A percentile compares a stretch with the other conserved stretches of the same genome.
Evolutionary conservation across 495 filamentous ascomycete species (phyloP).

Genomic region (Penicillium lagena): DNA sequence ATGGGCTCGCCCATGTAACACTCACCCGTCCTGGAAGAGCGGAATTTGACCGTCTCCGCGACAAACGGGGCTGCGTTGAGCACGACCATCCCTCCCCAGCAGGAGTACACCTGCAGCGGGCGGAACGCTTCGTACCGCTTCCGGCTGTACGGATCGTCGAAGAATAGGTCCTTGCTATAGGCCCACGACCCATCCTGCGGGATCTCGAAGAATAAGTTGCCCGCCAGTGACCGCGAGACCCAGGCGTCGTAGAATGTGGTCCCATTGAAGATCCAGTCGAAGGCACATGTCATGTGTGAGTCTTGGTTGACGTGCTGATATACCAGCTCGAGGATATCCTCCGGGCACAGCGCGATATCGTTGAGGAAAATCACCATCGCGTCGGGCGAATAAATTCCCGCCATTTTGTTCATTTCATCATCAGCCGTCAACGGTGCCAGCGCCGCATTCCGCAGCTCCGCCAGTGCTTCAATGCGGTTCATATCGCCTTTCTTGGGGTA

Average conservation of each 20-base stretch:
- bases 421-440: slow-evolving; percentile 26
- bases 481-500: slow-evolving; percentile 19
- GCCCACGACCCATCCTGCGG: slow-evolving; percentile 36
- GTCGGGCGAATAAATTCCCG: slow-evolving; percentile 12
- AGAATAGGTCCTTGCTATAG: slow-evolving; percentile 39
- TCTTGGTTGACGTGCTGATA: slow-evolving; percentile 34
- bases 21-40: slow-evolving; percentile 24
- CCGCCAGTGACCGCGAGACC: slow-evolving; percentile 40
- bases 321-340: slow-evolving; percentile 47
- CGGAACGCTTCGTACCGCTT: slow-evolving; percentile 14
- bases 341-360: slow-evolving; percentile 41
- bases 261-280: slow-evolving; percentile 44
- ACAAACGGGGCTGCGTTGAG: slow-evolving; percentile 27
- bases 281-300: slow-evolving; percentile 47
- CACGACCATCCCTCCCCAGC: slow-evolving; percentile 44
- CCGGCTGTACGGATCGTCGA: slow-evolving; percentile 25
- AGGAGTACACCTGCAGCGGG: slow-evolving; percentile 49
- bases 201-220: slow-evolving; percentile 46
- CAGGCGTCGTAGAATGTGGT: slow-evolving; percentile 46
- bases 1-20: slow-evolving; percentile 42
- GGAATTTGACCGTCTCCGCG: slow-evolving; percentile 27
- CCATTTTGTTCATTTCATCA: slow-evolving; percentile 1
- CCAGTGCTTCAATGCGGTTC: slow-evolving; percentile 33
- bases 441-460: slow-evolving; percentile 38
- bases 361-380: slow-evolving; percentile 44